Conservation (phyloP, 495 filamentous ascomycete genomes). For the Trichocladium antarcticum region DNA sequence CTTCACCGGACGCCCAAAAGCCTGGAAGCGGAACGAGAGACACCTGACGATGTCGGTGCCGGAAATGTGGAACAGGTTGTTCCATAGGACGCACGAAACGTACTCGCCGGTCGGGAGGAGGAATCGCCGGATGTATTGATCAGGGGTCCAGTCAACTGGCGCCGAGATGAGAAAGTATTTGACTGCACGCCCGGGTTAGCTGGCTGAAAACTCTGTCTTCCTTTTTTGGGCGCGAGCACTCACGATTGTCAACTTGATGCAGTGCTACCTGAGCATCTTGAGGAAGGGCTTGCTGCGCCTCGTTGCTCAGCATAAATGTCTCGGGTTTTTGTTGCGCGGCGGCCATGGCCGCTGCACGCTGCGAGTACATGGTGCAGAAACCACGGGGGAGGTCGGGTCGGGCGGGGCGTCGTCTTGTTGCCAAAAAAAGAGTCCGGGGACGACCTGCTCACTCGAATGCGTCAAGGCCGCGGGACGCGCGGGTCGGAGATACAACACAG, state of each 20-base stretch:
- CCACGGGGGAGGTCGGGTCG: conserved; percentile 5
- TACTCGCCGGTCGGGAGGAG: conserved; percentile 95
- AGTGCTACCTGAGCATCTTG: conserved; percentile 95
- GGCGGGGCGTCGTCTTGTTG: conserved; percentile 12
- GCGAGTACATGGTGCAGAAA: conserved; percentile 39
- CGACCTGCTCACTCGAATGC: neutral
- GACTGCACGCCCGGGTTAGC: conserved; percentile 43
- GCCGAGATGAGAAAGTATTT: conserved; percentile 99
- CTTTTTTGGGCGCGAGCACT: conserved; percentile 29
- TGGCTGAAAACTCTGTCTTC: too few relatives aligned
- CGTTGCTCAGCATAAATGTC: conserved; percentile 94
- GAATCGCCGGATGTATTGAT: conserved; percentile 94
- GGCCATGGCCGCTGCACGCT: conserved; percentile 39
- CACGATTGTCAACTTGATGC: conserved; percentile 96
- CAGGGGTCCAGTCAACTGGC: conserved; percentile 92
- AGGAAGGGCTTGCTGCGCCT: conserved; percentile 90
- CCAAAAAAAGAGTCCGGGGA: too few relatives aligned
- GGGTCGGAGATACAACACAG: conserved; percentile 8
- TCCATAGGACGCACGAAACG: conserved; percentile 95
- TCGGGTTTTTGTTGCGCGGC: conserved; percentile 70
- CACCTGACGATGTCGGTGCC: conserved; percentile 98
- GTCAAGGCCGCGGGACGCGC: neutral
- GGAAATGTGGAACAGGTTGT: conserved; percentile 97
- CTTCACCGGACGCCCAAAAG: conserved; percentile 95
- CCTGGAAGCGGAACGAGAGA: conserved; percentile 95